Evolutionary conservation across 352 stramenopile genomes (phyloP).

Genomic region (Phytophthora cryptogea): DNA sequence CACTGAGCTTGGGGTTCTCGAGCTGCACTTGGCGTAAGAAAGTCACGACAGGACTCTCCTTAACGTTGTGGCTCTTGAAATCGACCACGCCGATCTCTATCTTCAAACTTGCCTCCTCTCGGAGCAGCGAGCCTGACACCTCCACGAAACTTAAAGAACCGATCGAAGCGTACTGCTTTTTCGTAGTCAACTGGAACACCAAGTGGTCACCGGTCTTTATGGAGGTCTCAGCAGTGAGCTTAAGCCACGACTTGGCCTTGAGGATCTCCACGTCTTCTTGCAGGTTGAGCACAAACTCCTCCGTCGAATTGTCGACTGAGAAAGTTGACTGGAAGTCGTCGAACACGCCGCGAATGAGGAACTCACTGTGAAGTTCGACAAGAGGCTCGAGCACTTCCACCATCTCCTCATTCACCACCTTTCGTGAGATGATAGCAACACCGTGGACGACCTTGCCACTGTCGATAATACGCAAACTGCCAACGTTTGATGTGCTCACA

Average conservation of each 20-base stretch:
- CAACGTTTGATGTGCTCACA: slow-evolving; percentile 72
- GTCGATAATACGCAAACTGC: slow-evolving; percentile 73
- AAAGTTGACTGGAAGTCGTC: slow-evolving; percentile 81
- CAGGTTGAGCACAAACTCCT: slow-evolving; percentile 45
- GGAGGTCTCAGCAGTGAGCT: slow-evolving; percentile 25
- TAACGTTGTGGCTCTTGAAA: slow-evolving; percentile 24
- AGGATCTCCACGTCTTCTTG: slow-evolving; percentile 61
- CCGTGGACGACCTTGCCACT: slow-evolving; percentile 82
- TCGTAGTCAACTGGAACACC: slow-evolving; percentile 55
- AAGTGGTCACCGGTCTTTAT: slow-evolving; percentile 54
- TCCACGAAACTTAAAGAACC: slow-evolving; percentile 46
- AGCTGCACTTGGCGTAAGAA: slow-evolving; percentile 48
- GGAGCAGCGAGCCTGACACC: slow-evolving; percentile 53
- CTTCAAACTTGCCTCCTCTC: slow-evolving; percentile 27
- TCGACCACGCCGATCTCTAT: neutral
- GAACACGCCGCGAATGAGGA: slow-evolving; percentile 84
- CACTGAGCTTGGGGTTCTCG: slow-evolving; percentile 23
- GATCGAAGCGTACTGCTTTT: slow-evolving; percentile 57
- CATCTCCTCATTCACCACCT: slow-evolving; percentile 52
- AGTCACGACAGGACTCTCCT: slow-evolving; percentile 51
- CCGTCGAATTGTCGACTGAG: slow-evolving; percentile 46
- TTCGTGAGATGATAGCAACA: slow-evolving; percentile 70
- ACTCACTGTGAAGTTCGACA: slow-evolving; percentile 82
- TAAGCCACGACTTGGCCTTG: slow-evolving; percentile 71
- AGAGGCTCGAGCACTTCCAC: slow-evolving; percentile 65